Percentiles rank a stretch among this genome's conserved stretches.
Evolutionary conservation across 768 basidiomycete species (phyloP).

Genomic region (Kwoniella sp.): DNA sequence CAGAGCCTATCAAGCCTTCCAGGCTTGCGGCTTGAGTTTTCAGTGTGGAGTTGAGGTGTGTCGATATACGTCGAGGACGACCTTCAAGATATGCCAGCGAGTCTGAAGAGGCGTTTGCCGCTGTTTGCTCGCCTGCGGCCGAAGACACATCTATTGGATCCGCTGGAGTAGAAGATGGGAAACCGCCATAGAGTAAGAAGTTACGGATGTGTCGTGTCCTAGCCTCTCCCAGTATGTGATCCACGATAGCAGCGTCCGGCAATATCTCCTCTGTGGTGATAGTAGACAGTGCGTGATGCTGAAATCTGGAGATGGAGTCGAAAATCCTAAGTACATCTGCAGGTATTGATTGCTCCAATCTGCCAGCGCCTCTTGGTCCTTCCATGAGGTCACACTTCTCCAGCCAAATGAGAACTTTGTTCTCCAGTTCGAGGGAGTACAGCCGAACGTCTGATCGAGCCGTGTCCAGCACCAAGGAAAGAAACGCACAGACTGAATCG

Average conservation of each 20-base stretch:
- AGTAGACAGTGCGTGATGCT: constrained; percentile 58
- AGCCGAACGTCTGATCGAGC: constrained; percentile 79
- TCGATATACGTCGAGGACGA: constrained; percentile 56
- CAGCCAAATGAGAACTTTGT: constrained; percentile 82
- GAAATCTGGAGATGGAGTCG: constrained; percentile 66
- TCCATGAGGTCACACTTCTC: constrained; percentile 68
- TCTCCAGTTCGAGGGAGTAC: constrained; percentile 81
- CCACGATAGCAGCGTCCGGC: constrained; percentile 71
- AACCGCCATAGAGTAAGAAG: constrained; percentile 13
- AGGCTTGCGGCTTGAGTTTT: constrained; percentile 62
- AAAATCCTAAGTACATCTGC: constrained; percentile 69
- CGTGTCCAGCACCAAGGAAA: constrained; percentile 68
- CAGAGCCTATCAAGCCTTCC: constrained; percentile 57
- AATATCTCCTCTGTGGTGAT: constrained; percentile 58
- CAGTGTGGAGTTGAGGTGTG: constrained; percentile 68
- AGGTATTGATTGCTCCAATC: constrained; percentile 62
- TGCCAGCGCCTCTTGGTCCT: constrained; percentile 58
- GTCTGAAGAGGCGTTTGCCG: background rate
- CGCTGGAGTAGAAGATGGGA: background rate
- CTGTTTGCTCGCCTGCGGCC: background rate
- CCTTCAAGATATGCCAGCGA: constrained; percentile 26
- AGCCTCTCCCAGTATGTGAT: constrained; percentile 65
- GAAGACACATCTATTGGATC: background rate
- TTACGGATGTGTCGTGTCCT: constrained; percentile 64
- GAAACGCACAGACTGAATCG: constrained; percentile 86